These are phyloP conservation scores for Globisporangium lucens DNA, from an alignment of 352 stramenopile genomes.

Conservation along the genomic window DNA sequence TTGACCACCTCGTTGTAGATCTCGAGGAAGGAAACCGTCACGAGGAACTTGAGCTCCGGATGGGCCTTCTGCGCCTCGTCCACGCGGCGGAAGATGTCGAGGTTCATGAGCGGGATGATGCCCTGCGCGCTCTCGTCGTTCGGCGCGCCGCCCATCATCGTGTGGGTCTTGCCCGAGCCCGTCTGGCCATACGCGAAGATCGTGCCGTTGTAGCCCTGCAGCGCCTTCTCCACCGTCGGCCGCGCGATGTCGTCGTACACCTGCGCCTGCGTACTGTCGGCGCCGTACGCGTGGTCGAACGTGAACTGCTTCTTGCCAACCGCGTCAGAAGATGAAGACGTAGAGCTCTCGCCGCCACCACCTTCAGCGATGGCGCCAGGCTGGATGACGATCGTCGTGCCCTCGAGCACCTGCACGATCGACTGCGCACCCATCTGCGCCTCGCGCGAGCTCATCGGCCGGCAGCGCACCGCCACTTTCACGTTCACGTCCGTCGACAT, in stretches of 20 bases:
- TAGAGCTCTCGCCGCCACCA: neutral
- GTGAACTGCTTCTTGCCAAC: slow-evolving; percentile 61
- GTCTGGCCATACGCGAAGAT: slow-evolving; percentile 80
- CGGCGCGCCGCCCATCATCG: slow-evolving; percentile 69
- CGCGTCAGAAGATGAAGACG: neutral
- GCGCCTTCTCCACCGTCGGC: slow-evolving; percentile 73
- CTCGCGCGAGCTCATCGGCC: slow-evolving; percentile 85
- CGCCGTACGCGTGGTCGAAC: slow-evolving; percentile 83
- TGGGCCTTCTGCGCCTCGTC: slow-evolving; percentile 26
- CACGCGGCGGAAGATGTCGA: slow-evolving; percentile 75
- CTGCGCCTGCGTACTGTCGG: slow-evolving; percentile 64
- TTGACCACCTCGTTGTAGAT: slow-evolving; percentile 96
- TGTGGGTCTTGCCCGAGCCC: slow-evolving; percentile 85
- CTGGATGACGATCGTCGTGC: slow-evolving; percentile 55
- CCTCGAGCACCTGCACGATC: slow-evolving; percentile 62
- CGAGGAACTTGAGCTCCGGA: slow-evolving; percentile 70
- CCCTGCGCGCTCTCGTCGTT: slow-evolving; percentile 46
- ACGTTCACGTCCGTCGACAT: slow-evolving; percentile 86
- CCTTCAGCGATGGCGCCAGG: slow-evolving; percentile 14
- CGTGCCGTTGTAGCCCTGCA: slow-evolving; percentile 80
- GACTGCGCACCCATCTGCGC: slow-evolving; percentile 41
- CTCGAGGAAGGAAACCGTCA: slow-evolving; percentile 93
- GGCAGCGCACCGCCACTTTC: slow-evolving; percentile 86
- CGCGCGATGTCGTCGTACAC: slow-evolving; percentile 79
- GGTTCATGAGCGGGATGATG: slow-evolving; percentile 90